A percentile compares a stretch with the other conserved stretches of the same genome.
phyloP scores from a whole-genome alignment of 768 basidiomycete genomes.

The Neoboletus brunneissimus region DNA sequence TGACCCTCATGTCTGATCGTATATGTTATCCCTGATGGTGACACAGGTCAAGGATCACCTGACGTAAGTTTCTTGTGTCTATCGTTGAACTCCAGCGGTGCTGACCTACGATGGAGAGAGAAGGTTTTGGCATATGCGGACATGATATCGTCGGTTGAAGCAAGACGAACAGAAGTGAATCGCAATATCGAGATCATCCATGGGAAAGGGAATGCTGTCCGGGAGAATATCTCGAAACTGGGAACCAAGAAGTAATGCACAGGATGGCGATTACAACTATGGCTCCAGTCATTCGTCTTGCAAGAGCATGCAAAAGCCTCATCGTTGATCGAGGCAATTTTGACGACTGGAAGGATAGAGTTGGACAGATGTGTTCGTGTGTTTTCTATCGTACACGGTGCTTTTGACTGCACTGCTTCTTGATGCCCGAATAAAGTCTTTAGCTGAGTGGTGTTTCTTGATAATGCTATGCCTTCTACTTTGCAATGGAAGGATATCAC shows the following conservation, averaged over 20 bases:
- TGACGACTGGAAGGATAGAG: background rate
- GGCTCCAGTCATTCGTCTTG: background rate
- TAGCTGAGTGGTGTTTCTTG: background rate
- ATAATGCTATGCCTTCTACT: background rate
- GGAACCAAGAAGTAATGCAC: slow-evolving; percentile 12
- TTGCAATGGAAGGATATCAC: background rate
- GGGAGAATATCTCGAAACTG: slow-evolving; percentile 21
- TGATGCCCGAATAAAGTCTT: background rate
- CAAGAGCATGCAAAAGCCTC: background rate
- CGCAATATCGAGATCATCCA: slow-evolving; percentile 19
- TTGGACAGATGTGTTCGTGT: background rate
- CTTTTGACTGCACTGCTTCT: background rate
- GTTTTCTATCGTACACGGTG: background rate
- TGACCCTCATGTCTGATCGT: background rate
- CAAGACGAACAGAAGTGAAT: slow-evolving; percentile 19
- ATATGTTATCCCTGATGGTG: background rate
- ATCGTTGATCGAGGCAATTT: background rate
- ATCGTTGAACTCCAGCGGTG: background rate
- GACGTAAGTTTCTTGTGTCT: slow-evolving; percentile 16
- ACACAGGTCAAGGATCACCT: slow-evolving; percentile 29
- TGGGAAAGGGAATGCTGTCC: slow-evolving; percentile 17
- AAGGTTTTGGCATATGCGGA: slow-evolving; percentile 19
- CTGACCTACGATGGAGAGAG: slow-evolving; percentile 18
- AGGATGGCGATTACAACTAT: background rate
- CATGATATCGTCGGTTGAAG: slow-evolving; percentile 22